Evolutionary conservation across 75 land plant genomes (phyloP).

Genomic region (Selaginella tamariscina): DNA sequence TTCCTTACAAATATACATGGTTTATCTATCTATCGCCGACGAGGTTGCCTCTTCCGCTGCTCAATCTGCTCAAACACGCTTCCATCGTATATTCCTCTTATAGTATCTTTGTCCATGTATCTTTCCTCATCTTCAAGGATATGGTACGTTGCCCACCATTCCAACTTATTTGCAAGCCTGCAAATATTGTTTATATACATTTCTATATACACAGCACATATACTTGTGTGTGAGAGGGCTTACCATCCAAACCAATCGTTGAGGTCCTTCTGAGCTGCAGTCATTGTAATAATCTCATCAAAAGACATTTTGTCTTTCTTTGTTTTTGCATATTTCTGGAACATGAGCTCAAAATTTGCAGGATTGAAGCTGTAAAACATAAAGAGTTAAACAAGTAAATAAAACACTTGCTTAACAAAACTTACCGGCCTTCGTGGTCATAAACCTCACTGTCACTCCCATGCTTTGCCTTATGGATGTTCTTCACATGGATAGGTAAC

Average conservation of each 20-base stretch:
- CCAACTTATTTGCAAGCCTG: slow-evolving; percentile 51
- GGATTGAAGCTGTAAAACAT: slow-evolving; percentile 46
- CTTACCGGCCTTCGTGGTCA: slow-evolving; percentile 63
- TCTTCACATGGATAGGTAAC: slow-evolving; percentile 47
- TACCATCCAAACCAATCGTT: slow-evolving; percentile 62
- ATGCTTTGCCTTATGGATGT: slow-evolving; percentile 60
- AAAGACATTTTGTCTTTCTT: slow-evolving; percentile 31
- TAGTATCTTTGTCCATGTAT: slow-evolving; percentile 44
- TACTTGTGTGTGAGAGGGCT: no score
- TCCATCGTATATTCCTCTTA: slow-evolving; percentile 70
- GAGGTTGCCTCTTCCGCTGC: no score
- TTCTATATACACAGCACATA: background rate
- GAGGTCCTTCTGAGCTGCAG: slow-evolving; percentile 38
- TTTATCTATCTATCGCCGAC: no score
- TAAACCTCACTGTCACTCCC: slow-evolving; percentile 68
- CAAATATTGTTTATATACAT: background rate
- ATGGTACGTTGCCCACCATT: slow-evolving; percentile 50
- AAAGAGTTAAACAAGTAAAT: background rate
- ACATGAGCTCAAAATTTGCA: slow-evolving; percentile 50
- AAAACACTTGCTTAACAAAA: no score
- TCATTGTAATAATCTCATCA: slow-evolving; percentile 51
- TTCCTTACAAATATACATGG: no score
- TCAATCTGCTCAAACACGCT: slow-evolving; percentile 61
- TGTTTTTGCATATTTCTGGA: slow-evolving; percentile 48
- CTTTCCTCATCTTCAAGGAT: slow-evolving; percentile 53